Base-by-base conservation (phyloP, 306 rosid species). In the Prunus armeniaca region DNA sequence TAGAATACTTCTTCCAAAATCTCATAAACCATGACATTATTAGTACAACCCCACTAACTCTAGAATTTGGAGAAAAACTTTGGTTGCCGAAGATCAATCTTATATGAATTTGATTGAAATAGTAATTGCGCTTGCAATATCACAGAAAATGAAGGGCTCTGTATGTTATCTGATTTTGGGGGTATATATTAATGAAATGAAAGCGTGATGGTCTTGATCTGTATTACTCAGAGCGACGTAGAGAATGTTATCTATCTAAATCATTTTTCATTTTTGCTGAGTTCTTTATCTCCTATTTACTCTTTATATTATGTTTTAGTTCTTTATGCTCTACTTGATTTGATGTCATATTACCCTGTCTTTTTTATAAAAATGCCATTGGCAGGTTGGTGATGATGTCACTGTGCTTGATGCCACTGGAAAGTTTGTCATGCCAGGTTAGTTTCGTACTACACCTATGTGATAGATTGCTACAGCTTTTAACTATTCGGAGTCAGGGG, bases 401-500 rank as follows among this genome's bases (percentile, higher is more conserved):
- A 79, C 80, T 8, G 95, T 94, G 67, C 74, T 94, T 22, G 96
- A 94, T 84, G 98, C 98, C 74, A 89, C 90, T 56, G 97, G 95
- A 71, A 94, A 94, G 85, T 90, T 76, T 90, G 97, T 94, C 78
- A 94, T 94, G 97, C 98, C 98, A 73, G 98, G 98, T 90, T 84
- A 72, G 54, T 51, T 80, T 72, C 43, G 50, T 75, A 47, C 66
- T 41, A 75, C n/a, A 2, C 61, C 54, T 50, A 6, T 65, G 41
- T 67, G 47, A 9, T 22, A 61, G 17, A 64, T 72, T 63, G 54
- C 60, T 55, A 5, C 28, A 25, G 4, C 32, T 28, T 41, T 67
- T 72, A 73, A 63, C 19, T n/a, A 55, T 54, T 46, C 17, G 22
- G 27, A 57, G 17, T 49, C 17, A 19, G 73, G 41, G 28, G 19